Evolutionary conservation across 768 basidiomycete genomes (phyloP).

Genomic region (Gymnopilus junonius): DNA sequence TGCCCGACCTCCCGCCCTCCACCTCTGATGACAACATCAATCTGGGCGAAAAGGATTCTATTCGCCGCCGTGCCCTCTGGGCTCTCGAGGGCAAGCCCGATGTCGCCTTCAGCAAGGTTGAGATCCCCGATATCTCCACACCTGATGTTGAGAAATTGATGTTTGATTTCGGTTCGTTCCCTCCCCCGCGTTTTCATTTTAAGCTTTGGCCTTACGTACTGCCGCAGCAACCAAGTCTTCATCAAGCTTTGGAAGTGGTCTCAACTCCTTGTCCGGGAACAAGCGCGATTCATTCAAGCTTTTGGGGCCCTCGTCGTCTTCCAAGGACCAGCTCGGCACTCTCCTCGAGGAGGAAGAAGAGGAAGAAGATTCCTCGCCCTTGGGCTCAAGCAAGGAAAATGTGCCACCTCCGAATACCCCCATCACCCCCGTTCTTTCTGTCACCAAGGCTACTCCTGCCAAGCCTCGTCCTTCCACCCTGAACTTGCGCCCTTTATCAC

Average conservation of each 20-base stretch:
- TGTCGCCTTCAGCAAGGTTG: slow-evolving; percentile 71
- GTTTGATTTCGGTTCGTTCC: slow-evolving; percentile 76
- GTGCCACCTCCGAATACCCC: slow-evolving; percentile 26
- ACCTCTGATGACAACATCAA: slow-evolving; percentile 70
- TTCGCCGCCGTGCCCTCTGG: slow-evolving; percentile 82
- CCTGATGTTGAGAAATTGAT: slow-evolving; percentile 58
- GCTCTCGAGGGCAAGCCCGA: slow-evolving; percentile 87
- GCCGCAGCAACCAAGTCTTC: slow-evolving; percentile 60
- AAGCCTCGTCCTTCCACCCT: slow-evolving; percentile 70
- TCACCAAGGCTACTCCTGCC: slow-evolving; percentile 40
- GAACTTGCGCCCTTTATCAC: slow-evolving; percentile 72
- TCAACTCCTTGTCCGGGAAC: slow-evolving; percentile 46
- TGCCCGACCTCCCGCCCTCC: slow-evolving; percentile 67
- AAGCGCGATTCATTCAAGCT: slow-evolving; percentile 88
- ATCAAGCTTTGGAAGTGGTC: slow-evolving; percentile 36
- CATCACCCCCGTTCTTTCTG: slow-evolving; percentile 33
- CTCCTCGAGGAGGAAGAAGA: slow-evolving; percentile 89
- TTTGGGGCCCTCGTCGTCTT: slow-evolving; percentile 57
- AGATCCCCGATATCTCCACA: slow-evolving; percentile 78
- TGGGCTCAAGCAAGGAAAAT: slow-evolving; percentile 29
- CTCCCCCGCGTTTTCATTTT: slow-evolving; percentile 10
- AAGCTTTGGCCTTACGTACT: slow-evolving; percentile 17
- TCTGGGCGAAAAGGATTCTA: slow-evolving; percentile 74
- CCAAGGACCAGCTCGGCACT: slow-evolving; percentile 80
- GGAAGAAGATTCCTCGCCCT: slow-evolving; percentile 60